Conservation (phyloP, 805 yeast species). For the Starmera caribaea region DNA sequence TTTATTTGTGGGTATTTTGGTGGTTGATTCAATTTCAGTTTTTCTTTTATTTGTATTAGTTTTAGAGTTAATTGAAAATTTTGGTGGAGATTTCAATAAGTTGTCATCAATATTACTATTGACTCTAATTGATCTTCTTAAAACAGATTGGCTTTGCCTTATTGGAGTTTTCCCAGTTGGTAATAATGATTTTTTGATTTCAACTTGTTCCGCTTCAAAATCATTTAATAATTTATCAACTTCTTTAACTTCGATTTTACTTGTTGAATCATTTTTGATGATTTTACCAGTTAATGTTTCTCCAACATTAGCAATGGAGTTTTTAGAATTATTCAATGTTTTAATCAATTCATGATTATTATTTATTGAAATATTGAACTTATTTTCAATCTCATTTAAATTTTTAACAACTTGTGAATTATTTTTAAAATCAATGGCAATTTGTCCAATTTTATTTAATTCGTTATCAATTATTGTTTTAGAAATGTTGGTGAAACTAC, state of each 20-base stretch:
- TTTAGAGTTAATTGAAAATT: constrained; percentile 18
- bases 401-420: constrained; percentile 2
- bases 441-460: constrained; percentile 5
- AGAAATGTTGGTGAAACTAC: constrained; percentile 6
- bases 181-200: constrained; percentile 13
- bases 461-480: constrained; percentile 11
- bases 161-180: constrained; percentile 23
- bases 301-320: not conserved
- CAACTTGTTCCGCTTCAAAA: constrained; percentile 15
- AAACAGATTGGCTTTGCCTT: constrained; percentile 8
- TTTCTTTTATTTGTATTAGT: constrained; percentile 12
- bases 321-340: constrained; percentile 1
- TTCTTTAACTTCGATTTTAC: constrained; percentile 12
- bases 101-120: not conserved
- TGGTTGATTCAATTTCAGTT: not conserved
- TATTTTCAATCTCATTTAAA: constrained; percentile 3
- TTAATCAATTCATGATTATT: not conserved
- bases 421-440: constrained; percentile 3
- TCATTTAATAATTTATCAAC: constrained; percentile 13
- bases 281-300: constrained; percentile 4
- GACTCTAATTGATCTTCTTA: not conserved
- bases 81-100: constrained; percentile 14
- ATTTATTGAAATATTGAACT: not conserved
- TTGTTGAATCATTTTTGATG: constrained; percentile 5
- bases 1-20: no score